A percentile compares a stretch with the other conserved stretches of the same genome.
Conservation (phyloP, 352 stramenopile species). For the Globisporangium radiosum region DNA sequence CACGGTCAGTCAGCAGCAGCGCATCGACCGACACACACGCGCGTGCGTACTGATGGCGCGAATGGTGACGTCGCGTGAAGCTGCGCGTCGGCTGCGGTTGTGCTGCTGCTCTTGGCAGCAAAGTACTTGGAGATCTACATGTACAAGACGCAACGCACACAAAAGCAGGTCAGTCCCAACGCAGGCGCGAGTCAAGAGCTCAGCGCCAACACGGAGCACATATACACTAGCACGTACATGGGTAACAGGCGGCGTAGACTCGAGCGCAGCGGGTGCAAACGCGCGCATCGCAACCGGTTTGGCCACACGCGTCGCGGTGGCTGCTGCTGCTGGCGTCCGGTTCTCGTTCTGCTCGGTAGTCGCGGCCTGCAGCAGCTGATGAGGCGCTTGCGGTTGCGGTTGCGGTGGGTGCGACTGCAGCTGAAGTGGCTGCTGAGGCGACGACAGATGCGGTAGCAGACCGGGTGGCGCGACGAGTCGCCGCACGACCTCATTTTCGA, state of each 20-base stretch:
- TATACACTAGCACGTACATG: too few relatives aligned
- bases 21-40: not conserved
- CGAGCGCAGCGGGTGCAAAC: not conserved
- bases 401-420: not conserved
- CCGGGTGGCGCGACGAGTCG: not conserved
- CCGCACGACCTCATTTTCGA: not conserved
- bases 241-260: not conserved
- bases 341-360: slow-evolving; percentile 8
- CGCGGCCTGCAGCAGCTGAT: not conserved
- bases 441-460: not conserved
- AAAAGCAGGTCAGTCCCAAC: too few relatives aligned
- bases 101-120: not conserved
- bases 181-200: too few relatives aligned
- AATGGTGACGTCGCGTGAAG: not conserved
- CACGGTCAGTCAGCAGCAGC: not conserved
- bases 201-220: too few relatives aligned
- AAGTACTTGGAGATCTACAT: slow-evolving; percentile 1
- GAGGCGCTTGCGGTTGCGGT: not conserved
- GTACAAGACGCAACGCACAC: slow-evolving; percentile 1
- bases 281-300: slow-evolving; percentile 11
- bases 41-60: slow-evolving; percentile 1
- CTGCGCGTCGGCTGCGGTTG: not conserved
- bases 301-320: not conserved
- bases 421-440: not conserved
- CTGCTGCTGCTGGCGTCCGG: not conserved